Base-by-base conservation (phyloP, 331 rosid species). In the Rosa hybrid region DNA sequence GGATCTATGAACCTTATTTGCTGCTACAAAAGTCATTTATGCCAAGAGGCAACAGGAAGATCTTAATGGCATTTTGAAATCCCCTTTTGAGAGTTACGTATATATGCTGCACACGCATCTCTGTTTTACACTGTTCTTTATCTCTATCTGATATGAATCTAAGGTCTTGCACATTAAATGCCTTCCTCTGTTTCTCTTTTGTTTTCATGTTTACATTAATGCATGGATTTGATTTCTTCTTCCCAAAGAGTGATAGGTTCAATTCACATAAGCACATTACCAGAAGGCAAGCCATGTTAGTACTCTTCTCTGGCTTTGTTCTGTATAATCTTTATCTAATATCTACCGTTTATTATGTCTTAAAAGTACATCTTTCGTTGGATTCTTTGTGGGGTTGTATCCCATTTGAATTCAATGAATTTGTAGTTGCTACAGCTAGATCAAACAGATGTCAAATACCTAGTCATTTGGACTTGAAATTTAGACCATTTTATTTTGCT, bases 391-490 rank as follows among this genome's bases (percentile, higher is more conserved):
- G 41, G 75, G 75, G 41, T 7, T 46, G 34, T 71, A 46, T 39
- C 2, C 56, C 56, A 14, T 12, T 30, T 9, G 46, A 45, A 76
- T 76, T 62, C 79, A 60, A 60, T 16, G 76, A 48, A 71, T 27
- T 48, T 54, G 12, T 38, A 38, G 38, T 71, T 74, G 20, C 41
- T 10, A 68, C 59, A 74, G 50, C 70, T 71, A 42, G 76, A 38
- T 54, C 49, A 44, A 30, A 63, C 88, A 82, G 79, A 75, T 64
- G 68, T 65, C 78, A 69, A 60, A 39, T 30, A 63, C 68, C 71
- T 41, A n/a, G 25, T 44, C 67, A 20, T 63, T 68, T 34, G 13
- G 56, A 45, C 63, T 57, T 0, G 77, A 57, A 38, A 69, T 68
- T 50, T 65, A 23, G 44, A 46, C 38, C 14, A 45, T 30, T 30